phyloP scores from a whole-genome alignment of 768 basidiomycete genomes.

The Termitomyces sp. region DNA sequence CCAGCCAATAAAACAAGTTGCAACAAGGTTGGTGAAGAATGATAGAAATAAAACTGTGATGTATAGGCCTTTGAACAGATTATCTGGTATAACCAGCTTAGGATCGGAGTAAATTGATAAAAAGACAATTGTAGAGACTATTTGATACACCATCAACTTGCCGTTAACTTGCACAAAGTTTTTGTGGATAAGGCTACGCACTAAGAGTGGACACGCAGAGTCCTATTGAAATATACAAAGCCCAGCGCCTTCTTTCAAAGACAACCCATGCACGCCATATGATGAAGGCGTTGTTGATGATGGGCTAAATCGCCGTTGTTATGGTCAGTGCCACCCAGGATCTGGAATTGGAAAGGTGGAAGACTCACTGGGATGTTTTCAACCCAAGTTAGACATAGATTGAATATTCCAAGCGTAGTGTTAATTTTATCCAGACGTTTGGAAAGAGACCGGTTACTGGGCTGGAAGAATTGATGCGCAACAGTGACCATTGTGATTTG shows the following conservation, averaged over 20 bases:
- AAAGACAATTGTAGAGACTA: not conserved
- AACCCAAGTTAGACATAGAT: not conserved
- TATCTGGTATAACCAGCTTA: too few relatives aligned
- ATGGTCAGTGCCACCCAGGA: too few relatives aligned
- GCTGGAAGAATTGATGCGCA: not conserved
- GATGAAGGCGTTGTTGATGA: not conserved
- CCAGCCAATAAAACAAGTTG: too few relatives aligned
- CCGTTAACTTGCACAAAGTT: too few relatives aligned
- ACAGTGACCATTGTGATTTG: not conserved
- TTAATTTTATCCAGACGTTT: not conserved
- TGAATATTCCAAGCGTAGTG: not conserved
- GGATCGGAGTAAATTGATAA: not conserved
- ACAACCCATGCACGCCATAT: too few relatives aligned
- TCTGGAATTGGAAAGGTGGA: too few relatives aligned
- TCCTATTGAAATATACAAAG: not conserved
- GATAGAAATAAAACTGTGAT: not conserved
- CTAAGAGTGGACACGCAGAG: too few relatives aligned
- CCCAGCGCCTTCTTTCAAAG: not conserved
- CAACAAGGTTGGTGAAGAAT: not conserved
- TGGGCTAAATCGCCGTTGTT: not conserved
- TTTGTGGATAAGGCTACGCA: too few relatives aligned
- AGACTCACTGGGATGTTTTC: not conserved
- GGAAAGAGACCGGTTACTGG: not conserved
- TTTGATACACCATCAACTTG: too few relatives aligned
- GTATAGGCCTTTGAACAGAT: too few relatives aligned